These are phyloP conservation scores for Irpex rosettiformis DNA, from an alignment of 1,284 basidiomycete species.

Conservation along the genomic window DNA sequence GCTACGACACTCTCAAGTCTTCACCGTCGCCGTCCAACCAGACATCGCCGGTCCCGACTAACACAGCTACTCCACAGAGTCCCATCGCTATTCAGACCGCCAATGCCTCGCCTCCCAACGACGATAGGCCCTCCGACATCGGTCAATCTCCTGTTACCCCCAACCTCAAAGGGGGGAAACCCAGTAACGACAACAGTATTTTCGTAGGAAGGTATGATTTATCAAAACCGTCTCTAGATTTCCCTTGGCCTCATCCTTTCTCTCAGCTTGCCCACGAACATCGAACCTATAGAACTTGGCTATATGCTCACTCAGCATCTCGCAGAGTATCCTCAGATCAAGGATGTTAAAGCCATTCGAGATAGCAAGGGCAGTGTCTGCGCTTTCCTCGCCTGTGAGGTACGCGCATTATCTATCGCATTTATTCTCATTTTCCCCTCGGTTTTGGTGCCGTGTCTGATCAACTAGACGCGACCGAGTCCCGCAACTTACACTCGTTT, in stretches of 20 bases:
- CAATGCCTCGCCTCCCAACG: neutral
- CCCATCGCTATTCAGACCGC: constrained; percentile 3
- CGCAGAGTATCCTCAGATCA: constrained; percentile 56
- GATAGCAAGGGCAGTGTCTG: constrained; percentile 70
- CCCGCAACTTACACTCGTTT: constrained; percentile 11
- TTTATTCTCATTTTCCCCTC: neutral
- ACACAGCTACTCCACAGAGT: constrained; percentile 15
- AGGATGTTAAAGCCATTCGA: constrained; percentile 69
- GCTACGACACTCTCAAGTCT: constrained; percentile 53
- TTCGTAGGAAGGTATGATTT: constrained; percentile 70
- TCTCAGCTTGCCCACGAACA: constrained; percentile 63
- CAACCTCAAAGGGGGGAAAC: constrained; percentile 40
- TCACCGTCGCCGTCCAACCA: constrained; percentile 30
- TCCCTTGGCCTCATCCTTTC: constrained; percentile 5
- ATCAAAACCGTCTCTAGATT: neutral
- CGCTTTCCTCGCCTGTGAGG: constrained; percentile 81
- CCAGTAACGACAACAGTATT: constrained; percentile 70
- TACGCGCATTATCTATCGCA: constrained; percentile 27
- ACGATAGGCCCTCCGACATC: neutral
- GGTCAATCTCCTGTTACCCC: neutral
- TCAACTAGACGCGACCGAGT: neutral
- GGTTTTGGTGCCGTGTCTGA: constrained; percentile 1
- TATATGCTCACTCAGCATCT: constrained; percentile 60
- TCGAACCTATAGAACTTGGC: constrained; percentile 59
- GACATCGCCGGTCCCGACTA: constrained; percentile 19